Conservation (phyloP, 2,329 filamentous ascomycete species). For the Neocatenulostroma microsporum region DNA sequence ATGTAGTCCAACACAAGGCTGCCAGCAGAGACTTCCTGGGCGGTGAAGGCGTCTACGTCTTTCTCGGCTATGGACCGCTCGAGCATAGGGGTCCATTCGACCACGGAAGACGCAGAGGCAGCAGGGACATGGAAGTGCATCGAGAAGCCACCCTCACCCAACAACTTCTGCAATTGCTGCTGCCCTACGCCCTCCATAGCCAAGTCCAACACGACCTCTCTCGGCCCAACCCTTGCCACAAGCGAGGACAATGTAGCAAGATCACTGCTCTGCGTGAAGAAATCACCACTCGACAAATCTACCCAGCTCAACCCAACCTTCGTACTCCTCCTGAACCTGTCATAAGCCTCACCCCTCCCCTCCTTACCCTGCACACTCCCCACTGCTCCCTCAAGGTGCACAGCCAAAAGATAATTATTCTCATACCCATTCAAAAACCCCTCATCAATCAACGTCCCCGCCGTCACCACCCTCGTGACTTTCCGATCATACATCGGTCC, state of each 20-base stretch:
- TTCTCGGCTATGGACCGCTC: slow-evolving; percentile 59
- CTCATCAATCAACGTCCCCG: slow-evolving; percentile 93
- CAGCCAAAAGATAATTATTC: slow-evolving; percentile 84
- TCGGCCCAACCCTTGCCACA: slow-evolving; percentile 71
- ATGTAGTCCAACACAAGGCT: slow-evolving; percentile 80
- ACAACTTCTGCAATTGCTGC: slow-evolving; percentile 18
- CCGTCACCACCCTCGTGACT: slow-evolving; percentile 82
- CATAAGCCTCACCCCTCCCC: slow-evolving; percentile 17
- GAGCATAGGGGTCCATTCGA: slow-evolving; percentile 67
- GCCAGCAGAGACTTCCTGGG: slow-evolving; percentile 66
- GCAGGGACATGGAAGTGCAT: slow-evolving; percentile 60
- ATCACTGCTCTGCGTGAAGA: slow-evolving; percentile 72
- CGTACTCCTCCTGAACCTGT: slow-evolving; percentile 29
- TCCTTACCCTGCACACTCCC: not conserved
- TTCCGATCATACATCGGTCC: slow-evolving; percentile 76
- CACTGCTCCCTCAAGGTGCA: slow-evolving; percentile 49
- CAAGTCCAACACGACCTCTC: slow-evolving; percentile 71
- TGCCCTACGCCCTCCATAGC: slow-evolving; percentile 42
- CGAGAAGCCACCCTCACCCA: slow-evolving; percentile 49
- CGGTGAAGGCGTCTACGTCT: slow-evolving; percentile 51
- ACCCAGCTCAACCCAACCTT: slow-evolving; percentile 80
- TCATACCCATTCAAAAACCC: slow-evolving; percentile 91
- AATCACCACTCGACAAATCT: slow-evolving; percentile 89
- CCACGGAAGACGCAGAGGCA: slow-evolving; percentile 39
- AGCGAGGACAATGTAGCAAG: slow-evolving; percentile 67